Conservation (phyloP, 139 green algal species). For the Chlamydomonas schloesseri region DNA sequence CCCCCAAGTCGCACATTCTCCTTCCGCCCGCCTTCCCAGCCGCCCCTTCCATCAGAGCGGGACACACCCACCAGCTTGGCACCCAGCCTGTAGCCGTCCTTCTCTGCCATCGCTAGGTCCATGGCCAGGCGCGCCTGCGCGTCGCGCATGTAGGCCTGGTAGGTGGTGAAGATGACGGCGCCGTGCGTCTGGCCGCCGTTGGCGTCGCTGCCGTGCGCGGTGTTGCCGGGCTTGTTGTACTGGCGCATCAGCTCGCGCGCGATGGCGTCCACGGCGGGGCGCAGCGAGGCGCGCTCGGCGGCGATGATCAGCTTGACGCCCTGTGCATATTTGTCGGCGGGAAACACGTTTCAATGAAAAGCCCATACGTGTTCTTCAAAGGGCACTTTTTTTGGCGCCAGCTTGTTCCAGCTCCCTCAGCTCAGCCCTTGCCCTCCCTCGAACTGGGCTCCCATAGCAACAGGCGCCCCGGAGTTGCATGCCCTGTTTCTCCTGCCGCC, state of each 20-base stretch:
- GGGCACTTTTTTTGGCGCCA: too few relatives aligned
- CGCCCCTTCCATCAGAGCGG: too few relatives aligned
- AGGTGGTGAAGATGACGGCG: constrained; percentile 80
- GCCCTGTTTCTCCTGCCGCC: too few relatives aligned
- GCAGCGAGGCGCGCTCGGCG: constrained; percentile 24
- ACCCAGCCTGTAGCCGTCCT: constrained; percentile 73
- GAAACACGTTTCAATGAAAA: too few relatives aligned
- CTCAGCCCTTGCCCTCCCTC: too few relatives aligned
- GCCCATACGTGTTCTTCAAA: too few relatives aligned
- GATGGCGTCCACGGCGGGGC: constrained; percentile 84
- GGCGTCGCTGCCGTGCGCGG: too few relatives aligned
- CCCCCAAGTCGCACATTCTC: too few relatives aligned
- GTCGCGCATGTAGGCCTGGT: constrained; percentile 89
- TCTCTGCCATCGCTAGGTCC: constrained; percentile 76
- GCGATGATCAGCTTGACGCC: constrained; percentile 47
- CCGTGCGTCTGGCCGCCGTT: neutral
- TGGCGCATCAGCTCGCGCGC: constrained; percentile 74
- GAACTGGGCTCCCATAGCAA: too few relatives aligned
- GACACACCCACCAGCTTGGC: constrained; percentile 82
- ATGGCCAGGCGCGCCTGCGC: constrained; percentile 60
- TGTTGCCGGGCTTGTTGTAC: constrained; percentile 71
- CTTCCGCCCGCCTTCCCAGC: constrained; percentile 82
- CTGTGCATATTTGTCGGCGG: too few relatives aligned
- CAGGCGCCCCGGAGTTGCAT: too few relatives aligned
- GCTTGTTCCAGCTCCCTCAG: too few relatives aligned